These are phyloP conservation scores for Stenogyne calaminthoides DNA, from an alignment of 305 asterid genomes.

Conservation along the genomic window DNA sequence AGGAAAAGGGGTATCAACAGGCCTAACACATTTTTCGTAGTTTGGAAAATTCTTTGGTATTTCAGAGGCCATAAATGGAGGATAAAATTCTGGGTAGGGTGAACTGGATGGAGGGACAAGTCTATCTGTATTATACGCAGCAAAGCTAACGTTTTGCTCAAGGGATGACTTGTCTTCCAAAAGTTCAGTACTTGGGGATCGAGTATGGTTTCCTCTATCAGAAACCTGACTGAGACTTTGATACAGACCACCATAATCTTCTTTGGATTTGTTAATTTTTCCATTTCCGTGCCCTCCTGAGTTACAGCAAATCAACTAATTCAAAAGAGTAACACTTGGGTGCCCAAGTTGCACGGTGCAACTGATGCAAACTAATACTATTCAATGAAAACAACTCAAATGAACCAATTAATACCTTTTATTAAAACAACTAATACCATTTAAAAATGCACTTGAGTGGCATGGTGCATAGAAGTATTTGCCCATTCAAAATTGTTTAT, in stretches of 20 bases:
- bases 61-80: conserved; percentile 36
- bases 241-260: conserved; percentile 39
- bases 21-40: conserved; percentile 38
- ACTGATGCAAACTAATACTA: no score
- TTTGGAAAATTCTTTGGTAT: conserved; percentile 31
- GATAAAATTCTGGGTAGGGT: conserved; percentile 39
- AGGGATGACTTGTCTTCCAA: conserved; percentile 43
- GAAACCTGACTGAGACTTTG: conserved; percentile 41
- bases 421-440: no score
- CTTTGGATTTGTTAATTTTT: conserved; percentile 35
- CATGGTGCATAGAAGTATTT: no score
- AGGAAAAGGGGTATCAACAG: conserved; percentile 40
- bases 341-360: no score
- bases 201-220: conserved; percentile 39
- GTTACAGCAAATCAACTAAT: conserved; percentile 26
- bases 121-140: conserved; percentile 44
- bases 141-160: conserved; percentile 40
- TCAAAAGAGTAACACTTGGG: neutral
- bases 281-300: conserved; percentile 46
- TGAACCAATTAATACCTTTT: no score
- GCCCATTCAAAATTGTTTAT: neutral
- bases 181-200: conserved; percentile 32
- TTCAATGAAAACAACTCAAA: no score
- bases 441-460: no score
- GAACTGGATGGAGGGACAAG: conserved; percentile 31